Evolutionary conservation across 2,329 filamentous ascomycete species (phyloP).

Genomic region (Hysterium pulicare): DNA sequence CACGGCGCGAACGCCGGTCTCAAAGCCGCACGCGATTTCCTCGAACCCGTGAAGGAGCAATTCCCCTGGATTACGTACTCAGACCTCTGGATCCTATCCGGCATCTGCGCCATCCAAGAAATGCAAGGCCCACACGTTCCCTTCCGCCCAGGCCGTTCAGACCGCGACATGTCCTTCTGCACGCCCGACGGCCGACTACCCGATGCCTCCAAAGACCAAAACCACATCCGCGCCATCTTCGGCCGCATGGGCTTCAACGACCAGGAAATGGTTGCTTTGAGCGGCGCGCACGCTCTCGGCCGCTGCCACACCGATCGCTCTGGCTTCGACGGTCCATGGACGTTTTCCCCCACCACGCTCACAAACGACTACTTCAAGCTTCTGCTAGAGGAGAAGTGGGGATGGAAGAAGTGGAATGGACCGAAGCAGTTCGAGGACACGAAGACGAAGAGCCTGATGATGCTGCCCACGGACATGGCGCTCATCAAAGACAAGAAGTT

Average conservation of each 20-base stretch:
- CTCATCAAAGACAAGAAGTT: conserved; percentile 87
- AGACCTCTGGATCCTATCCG: conserved; percentile 91
- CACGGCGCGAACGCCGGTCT: conserved; percentile 95
- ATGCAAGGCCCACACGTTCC: conserved; percentile 87
- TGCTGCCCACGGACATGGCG: conserved; percentile 90
- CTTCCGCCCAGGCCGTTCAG: conserved; percentile 80
- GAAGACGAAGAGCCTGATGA: conserved; percentile 86
- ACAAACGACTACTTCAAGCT: conserved; percentile 95
- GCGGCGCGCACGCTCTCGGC: conserved; percentile 77
- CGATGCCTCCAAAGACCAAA: conserved; percentile 72
- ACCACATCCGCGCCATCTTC: conserved; percentile 87
- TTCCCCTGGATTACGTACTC: conserved; percentile 97
- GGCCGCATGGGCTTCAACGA: conserved; percentile 97
- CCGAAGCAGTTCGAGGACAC: conserved; percentile 89
- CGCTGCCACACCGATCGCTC: conserved; percentile 87
- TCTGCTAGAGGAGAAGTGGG: conserved; percentile 88
- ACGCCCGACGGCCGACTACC: conserved; percentile 90
- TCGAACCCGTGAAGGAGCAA: conserved; percentile 84
- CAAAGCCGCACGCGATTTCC: conserved; percentile 81
- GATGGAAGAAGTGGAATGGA: conserved; percentile 94
- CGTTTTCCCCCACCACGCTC: conserved; percentile 71
- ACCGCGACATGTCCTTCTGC: conserved; percentile 78
- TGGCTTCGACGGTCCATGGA: conserved; percentile 83
- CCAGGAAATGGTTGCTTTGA: conserved; percentile 89
- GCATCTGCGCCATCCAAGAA: conserved; percentile 85